A percentile compares a stretch with the other conserved stretches of the same genome.
These are phyloP conservation scores for Paraglomus brasilianum DNA, from an alignment of 192 early-diverging fungal species.

Conservation along the genomic window DNA sequence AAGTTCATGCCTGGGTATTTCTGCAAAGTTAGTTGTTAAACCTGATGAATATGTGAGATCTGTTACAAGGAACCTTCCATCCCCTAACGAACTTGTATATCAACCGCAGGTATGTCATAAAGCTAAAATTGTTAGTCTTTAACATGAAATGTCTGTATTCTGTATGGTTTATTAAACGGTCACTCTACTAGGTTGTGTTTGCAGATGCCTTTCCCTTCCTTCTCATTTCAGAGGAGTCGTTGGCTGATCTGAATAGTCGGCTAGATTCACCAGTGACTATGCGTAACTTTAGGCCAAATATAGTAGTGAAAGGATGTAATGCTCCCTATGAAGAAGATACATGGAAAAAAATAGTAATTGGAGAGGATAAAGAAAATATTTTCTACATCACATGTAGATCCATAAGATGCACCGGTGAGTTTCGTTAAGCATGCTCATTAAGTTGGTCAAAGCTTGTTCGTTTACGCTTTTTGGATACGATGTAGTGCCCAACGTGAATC, in stretches of 20 bases:
- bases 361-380: conserved; percentile 27
- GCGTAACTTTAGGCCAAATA: conserved; percentile 76
- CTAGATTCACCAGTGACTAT: conserved; percentile 49
- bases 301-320: conserved; percentile 50
- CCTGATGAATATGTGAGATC: conserved; percentile 40
- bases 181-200: conserved; percentile 62
- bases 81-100: conserved; percentile 33
- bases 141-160: background rate
- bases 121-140: background rate
- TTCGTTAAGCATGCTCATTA: background rate
- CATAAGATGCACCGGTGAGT: conserved; percentile 45
- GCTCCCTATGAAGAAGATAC: conserved; percentile 69
- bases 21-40: conserved; percentile 50
- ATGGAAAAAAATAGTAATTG: conserved; percentile 51
- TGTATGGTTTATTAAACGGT: background rate
- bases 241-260: conserved; percentile 61
- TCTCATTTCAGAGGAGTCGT: conserved; percentile 54
- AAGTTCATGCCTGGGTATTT: conserved; percentile 43
- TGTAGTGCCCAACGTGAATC: conserved; percentile 56
- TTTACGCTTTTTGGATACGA: no score
- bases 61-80: conserved; percentile 49
- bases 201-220: conserved; percentile 79
- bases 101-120: conserved; percentile 24
- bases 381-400: conserved; percentile 57
- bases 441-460: background rate